A percentile compares a stretch with the other conserved stretches of the same genome.
These are phyloP conservation scores for Phytophthora uliginosa DNA, from an alignment of 352 stramenopile species.

Conservation along the genomic window DNA sequence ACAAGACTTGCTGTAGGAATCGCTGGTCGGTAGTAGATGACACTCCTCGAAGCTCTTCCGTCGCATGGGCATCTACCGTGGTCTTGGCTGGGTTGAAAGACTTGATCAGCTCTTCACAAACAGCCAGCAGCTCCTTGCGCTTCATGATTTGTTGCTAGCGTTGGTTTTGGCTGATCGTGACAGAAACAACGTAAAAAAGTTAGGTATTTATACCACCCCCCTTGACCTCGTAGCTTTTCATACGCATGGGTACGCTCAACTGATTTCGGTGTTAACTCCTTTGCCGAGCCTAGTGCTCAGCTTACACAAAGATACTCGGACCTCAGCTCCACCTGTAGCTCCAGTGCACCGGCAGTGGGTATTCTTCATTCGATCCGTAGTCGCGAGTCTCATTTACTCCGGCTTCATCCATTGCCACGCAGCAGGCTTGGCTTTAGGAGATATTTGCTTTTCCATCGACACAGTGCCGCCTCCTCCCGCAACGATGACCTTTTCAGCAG, in stretches of 20 bases:
- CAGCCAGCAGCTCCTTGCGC: conserved; percentile 76
- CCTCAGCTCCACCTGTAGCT: neutral
- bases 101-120: conserved; percentile 80
- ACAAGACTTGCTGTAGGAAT: conserved; percentile 92
- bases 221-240: neutral
- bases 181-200: neutral
- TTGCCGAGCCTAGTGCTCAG: neutral
- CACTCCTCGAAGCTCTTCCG: conserved; percentile 61
- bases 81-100: conserved; percentile 81
- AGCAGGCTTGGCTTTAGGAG: neutral
- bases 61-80: conserved; percentile 82
- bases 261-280: neutral
- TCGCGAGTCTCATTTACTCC: conserved; percentile 10
- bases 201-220: no score
- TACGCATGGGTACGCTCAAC: neutral
- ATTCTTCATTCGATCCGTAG: neutral
- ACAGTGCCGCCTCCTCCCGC: neutral
- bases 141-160: conserved; percentile 55
- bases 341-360: neutral
- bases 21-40: conserved; percentile 54
- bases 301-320: neutral
- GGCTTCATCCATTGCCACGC: conserved; percentile 19
- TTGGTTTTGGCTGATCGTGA: neutral
- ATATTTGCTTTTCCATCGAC: neutral
- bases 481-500: conserved; percentile 2